Percentiles rank a stretch among this genome's conserved stretches.
phyloP scores from a whole-genome alignment of 2,329 filamentous ascomycete genomes.

The Xylaria sp. region DNA sequence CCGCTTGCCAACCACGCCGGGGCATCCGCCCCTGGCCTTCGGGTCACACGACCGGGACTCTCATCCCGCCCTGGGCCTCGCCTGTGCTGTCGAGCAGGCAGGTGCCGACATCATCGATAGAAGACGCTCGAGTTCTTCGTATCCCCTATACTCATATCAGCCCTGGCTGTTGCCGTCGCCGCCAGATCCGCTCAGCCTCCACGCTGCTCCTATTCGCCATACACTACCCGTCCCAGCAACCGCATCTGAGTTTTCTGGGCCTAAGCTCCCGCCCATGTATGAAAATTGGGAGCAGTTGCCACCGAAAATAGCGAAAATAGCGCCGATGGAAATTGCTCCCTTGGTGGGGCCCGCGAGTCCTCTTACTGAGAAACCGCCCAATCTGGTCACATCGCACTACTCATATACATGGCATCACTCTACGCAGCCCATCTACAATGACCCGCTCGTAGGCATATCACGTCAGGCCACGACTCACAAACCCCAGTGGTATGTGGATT shows the following conservation, averaged over 20 bases:
- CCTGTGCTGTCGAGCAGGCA: constrained; percentile 40
- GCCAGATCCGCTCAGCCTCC: background rate
- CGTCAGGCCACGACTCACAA: constrained; percentile 29
- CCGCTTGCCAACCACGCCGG: constrained; percentile 11
- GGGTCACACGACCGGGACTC: background rate
- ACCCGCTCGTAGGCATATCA: constrained; percentile 36
- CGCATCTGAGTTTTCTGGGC: constrained; percentile 11
- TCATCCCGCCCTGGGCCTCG: background rate
- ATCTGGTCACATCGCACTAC: constrained; percentile 17
- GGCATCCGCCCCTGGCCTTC: background rate
- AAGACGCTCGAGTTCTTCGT: constrained; percentile 17
- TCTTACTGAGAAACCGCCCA: constrained; percentile 31
- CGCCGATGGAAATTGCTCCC: constrained; percentile 37
- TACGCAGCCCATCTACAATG: constrained; percentile 38
- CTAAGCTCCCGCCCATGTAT: constrained; percentile 35
- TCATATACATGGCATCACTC: constrained; percentile 34
- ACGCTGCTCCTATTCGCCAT: background rate
- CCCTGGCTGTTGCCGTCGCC: constrained; percentile 4
- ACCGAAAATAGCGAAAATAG: constrained; percentile 32
- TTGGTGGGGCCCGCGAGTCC: constrained; percentile 39
- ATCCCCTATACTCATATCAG: constrained; percentile 13
- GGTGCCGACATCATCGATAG: constrained; percentile 54
- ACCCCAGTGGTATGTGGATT: constrained; percentile 10
- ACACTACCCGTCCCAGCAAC: constrained; percentile 6
- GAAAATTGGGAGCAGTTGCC: constrained; percentile 33